phyloP scores from a whole-genome alignment of 371 early-diverging fungal genomes.

The Haplosporangium sp. region DNA sequence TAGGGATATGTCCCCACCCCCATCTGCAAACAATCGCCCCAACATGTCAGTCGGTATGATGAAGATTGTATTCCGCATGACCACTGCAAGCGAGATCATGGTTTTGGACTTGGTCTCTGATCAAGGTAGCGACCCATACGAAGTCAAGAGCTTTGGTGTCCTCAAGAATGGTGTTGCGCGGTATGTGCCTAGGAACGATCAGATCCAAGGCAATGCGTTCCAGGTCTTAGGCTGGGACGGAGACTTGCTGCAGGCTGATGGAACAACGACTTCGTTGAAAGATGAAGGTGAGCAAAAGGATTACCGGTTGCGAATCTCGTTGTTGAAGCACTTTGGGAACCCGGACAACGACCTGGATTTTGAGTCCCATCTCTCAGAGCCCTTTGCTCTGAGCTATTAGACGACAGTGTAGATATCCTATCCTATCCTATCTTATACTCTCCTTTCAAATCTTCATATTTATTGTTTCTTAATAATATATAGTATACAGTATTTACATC shows the following conservation, averaged over 20 bases:
- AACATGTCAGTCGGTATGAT: background rate
- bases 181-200: slow-evolving; percentile 40
- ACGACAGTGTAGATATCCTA: too few species aligned
- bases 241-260: slow-evolving; percentile 25
- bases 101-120: slow-evolving; percentile 42
- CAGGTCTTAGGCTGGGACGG: slow-evolving; percentile 50
- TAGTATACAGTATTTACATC: too few species aligned
- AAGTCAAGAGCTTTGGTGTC: slow-evolving; percentile 41
- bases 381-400: slow-evolving; percentile 20
- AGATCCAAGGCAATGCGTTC: slow-evolving; percentile 43
- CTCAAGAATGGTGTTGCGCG: slow-evolving; percentile 39
- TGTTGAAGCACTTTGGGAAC: slow-evolving; percentile 50
- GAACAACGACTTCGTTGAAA: background rate
- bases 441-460: background rate
- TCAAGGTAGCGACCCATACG: slow-evolving; percentile 33
- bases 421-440: background rate
- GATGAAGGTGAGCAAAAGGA: background rate
- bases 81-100: slow-evolving; percentile 32
- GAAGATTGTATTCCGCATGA: slow-evolving; percentile 48
- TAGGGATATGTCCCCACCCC: too few species aligned
- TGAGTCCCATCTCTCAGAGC: slow-evolving; percentile 39
- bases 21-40: too few species aligned
- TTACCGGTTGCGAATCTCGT: slow-evolving; percentile 36
- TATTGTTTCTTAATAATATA: too few species aligned
- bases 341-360: slow-evolving; percentile 38